A percentile compares a stretch with the other conserved stretches of the same genome.
These are phyloP conservation scores for Podospora australis DNA, from an alignment of 495 filamentous ascomycete genomes.

Conservation along the genomic window DNA sequence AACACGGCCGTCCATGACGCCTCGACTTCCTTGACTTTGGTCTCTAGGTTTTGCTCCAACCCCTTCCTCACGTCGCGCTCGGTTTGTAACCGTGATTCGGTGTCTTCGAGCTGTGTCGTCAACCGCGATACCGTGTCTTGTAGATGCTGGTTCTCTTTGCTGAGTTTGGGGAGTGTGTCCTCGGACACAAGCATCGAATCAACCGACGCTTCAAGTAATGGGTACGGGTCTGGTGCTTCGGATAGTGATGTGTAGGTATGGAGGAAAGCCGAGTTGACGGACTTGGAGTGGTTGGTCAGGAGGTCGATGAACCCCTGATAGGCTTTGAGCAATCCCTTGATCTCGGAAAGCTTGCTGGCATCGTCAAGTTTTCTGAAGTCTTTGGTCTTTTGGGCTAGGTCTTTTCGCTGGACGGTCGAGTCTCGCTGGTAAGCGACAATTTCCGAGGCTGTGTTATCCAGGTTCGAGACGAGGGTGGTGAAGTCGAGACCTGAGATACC, in stretches of 20 bases:
- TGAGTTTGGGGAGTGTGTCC: conserved; percentile 84
- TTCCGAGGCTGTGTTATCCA: conserved; percentile 88
- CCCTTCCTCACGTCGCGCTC: conserved; percentile 66
- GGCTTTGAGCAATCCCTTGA: conserved; percentile 87
- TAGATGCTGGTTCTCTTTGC: conserved; percentile 76
- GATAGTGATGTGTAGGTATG: conserved; percentile 89
- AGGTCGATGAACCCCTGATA: conserved; percentile 98
- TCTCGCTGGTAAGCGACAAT: conserved; percentile 89
- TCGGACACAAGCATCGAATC: conserved; percentile 87
- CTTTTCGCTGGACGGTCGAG: conserved; percentile 87
- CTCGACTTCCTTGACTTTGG: conserved; percentile 78
- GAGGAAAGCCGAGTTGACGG: conserved; percentile 83
- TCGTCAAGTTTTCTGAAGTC: conserved; percentile 96
- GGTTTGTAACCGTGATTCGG: conserved; percentile 65
- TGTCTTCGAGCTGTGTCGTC: conserved; percentile 88
- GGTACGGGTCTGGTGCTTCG: conserved; percentile 95
- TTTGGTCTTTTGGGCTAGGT: conserved; percentile 96
- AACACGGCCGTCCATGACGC: conserved; percentile 87
- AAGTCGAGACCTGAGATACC: conserved; percentile 75
- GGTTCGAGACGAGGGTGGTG: conserved; percentile 72
- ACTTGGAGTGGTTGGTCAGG: conserved; percentile 87
- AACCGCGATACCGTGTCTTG: conserved; percentile 71
- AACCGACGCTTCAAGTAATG: conserved; percentile 89
- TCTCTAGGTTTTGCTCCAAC: conserved; percentile 69
- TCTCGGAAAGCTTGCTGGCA: conserved; percentile 74